These are phyloP conservation scores for Prosopis cineraria DNA, from an alignment of 306 rosid species.

Conservation along the genomic window DNA sequence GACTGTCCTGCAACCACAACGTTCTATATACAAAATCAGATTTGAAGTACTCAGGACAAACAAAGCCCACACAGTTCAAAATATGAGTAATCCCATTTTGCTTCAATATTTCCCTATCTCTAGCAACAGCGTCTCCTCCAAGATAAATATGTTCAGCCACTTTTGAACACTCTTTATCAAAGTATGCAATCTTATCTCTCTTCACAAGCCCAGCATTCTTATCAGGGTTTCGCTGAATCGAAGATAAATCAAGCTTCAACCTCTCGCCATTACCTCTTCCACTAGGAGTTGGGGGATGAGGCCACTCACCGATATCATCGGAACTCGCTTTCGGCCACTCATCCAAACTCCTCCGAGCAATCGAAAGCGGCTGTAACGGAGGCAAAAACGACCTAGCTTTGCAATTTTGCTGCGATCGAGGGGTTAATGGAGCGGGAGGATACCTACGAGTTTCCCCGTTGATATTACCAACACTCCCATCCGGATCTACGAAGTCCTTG, in stretches of 20 bases:
- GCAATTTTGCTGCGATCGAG: constrained; percentile 87
- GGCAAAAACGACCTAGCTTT: constrained; percentile 89
- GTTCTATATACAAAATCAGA: constrained; percentile 91
- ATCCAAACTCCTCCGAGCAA: constrained; percentile 91
- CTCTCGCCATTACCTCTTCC: constrained; percentile 83
- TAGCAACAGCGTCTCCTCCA: constrained; percentile 99
- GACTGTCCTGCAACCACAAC: constrained; percentile 97
- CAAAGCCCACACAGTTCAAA: constrained; percentile 96
- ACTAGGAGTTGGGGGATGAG: constrained; percentile 89
- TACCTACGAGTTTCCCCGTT: constrained; percentile 56
- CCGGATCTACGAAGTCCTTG: constrained; percentile 56
- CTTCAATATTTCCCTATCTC: constrained; percentile 81
- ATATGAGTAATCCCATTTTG: constrained; percentile 90
- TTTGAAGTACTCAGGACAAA: constrained; percentile 93
- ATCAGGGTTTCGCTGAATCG: constrained; percentile 82
- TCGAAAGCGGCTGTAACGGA: constrained; percentile 88
- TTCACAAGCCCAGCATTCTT: constrained; percentile 88
- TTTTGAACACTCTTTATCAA: constrained; percentile 95
- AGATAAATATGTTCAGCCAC: constrained; percentile 93
- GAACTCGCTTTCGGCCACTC: constrained; percentile 99
- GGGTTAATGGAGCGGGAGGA: constrained; percentile 87
- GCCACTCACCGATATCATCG: constrained; percentile 98
- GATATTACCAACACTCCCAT: constrained; percentile 39
- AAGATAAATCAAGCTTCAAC: constrained; percentile 92
- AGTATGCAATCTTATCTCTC: constrained; percentile 96